A percentile compares a stretch with the other conserved stretches of the same genome.
Evolutionary conservation across 2,329 filamentous ascomycete genomes (phyloP).

Genomic region (Aspergillus sp.): DNA sequence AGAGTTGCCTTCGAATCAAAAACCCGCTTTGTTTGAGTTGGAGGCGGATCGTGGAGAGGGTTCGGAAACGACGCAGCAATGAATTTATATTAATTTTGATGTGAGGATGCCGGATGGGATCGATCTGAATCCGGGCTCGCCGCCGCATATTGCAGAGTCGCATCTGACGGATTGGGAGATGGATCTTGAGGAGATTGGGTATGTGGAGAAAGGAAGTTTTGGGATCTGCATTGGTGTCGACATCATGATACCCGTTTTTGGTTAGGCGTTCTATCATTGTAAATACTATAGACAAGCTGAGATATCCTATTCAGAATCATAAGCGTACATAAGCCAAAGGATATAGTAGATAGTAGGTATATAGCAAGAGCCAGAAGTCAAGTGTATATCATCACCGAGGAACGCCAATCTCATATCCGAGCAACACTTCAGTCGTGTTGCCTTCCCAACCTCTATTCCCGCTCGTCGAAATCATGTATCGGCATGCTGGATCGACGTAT

Average conservation of each 20-base stretch:
- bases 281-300: too few species aligned
- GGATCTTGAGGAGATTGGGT: conserved; percentile 5
- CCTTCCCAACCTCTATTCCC: conserved; percentile 96
- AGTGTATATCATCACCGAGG: conserved; percentile 16
- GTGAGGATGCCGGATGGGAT: too few species aligned
- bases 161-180: conserved; percentile 9
- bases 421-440: conserved; percentile 77
- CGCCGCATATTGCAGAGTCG: conserved; percentile 9
- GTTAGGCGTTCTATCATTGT: too few species aligned
- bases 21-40: too few species aligned
- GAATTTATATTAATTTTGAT: too few species aligned
- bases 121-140: too few species aligned
- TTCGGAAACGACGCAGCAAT: too few species aligned
- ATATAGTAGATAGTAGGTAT: background rate
- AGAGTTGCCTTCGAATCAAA: too few species aligned
- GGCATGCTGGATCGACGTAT: conserved; percentile 80
- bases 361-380: conserved; percentile 1
- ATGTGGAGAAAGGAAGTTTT: conserved; percentile 6
- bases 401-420: conserved; percentile 84
- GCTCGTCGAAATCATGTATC: conserved; percentile 86
- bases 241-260: too few species aligned
- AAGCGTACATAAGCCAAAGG: background rate
- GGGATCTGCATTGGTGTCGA: background rate
- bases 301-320: too few species aligned
- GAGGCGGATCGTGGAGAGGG: too few species aligned